Conservation (phyloP, 768 basidiomycete species). For the Tricholoma hemisulphureum region DNA sequence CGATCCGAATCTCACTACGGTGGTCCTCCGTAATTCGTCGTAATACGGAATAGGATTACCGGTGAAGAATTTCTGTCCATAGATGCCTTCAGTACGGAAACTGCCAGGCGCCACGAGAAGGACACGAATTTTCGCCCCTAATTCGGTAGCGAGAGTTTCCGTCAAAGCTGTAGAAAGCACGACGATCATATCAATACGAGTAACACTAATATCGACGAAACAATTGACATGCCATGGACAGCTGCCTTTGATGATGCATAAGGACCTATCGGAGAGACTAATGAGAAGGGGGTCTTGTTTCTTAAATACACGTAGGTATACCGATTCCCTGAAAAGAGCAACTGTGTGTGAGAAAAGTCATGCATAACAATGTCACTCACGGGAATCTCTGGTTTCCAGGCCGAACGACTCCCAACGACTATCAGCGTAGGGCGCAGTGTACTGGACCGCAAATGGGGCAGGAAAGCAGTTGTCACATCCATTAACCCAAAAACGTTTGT, state of each 20-base stretch:
- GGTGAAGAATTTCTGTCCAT: constrained; percentile 35
- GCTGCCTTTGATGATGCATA: constrained; percentile 63
- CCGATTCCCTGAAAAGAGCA: constrained; percentile 31
- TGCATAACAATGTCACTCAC: constrained; percentile 29
- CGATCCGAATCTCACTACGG: constrained; percentile 28
- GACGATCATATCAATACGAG: neutral
- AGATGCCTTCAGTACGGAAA: constrained; percentile 61
- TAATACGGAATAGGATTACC: constrained; percentile 49
- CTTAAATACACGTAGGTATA: constrained; percentile 10
- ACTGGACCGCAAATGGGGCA: constrained; percentile 51
- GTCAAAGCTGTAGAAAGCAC: constrained; percentile 42
- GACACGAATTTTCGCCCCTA: constrained; percentile 53
- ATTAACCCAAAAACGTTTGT: constrained; percentile 52
- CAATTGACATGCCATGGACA: constrained; percentile 42
- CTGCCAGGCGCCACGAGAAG: constrained; percentile 58
- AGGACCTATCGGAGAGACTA: constrained; percentile 28
- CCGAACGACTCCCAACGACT: constrained; percentile 54
- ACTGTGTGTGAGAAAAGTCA: neutral
- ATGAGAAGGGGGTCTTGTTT: constrained; percentile 10
- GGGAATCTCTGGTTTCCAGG: constrained; percentile 46
- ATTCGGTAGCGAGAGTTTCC: constrained; percentile 53
- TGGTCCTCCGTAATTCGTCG: constrained; percentile 39
- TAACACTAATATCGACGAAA: neutral
- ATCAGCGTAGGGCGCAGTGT: constrained; percentile 42
- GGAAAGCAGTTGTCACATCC: constrained; percentile 50